Percentiles rank a stretch among this genome's conserved stretches.
These are phyloP conservation scores for Mimosa bimucronata DNA, from an alignment of 306 rosid species.

Conservation along the genomic window DNA sequence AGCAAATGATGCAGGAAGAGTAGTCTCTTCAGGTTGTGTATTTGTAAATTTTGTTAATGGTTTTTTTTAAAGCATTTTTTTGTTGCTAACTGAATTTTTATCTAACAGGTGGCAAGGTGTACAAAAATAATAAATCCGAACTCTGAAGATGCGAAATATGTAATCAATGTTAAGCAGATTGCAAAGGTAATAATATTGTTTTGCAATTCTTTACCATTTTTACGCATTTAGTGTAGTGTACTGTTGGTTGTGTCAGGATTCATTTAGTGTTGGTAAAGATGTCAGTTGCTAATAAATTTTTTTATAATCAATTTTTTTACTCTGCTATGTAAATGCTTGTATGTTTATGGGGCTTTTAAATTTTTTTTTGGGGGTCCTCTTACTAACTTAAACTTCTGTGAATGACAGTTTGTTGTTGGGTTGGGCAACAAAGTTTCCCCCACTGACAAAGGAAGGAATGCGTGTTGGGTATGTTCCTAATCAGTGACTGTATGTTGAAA, in stretches of 20 bases:
- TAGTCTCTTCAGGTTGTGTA: slow-evolving; percentile 78
- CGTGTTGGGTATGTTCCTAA: slow-evolving; percentile 90
- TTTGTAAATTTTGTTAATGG: slow-evolving; percentile 11
- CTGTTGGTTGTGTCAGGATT: slow-evolving; percentile 6
- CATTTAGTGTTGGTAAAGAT: slow-evolving; percentile 4
- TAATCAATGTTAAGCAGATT: slow-evolving; percentile 85
- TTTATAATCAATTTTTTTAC: neutral
- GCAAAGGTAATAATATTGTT: slow-evolving; percentile 62
- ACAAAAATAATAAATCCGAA: slow-evolving; percentile 90
- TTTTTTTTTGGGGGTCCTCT: neutral
- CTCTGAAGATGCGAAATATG: slow-evolving; percentile 91
- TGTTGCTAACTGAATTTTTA: slow-evolving; percentile 32
- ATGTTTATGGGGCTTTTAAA: slow-evolving; percentile 20
- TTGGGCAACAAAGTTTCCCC: slow-evolving; percentile 93
- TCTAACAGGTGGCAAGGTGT: slow-evolving; percentile 80
- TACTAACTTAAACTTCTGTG: slow-evolving; percentile 2
- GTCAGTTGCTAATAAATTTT: neutral
- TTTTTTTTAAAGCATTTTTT: neutral
- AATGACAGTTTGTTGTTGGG: slow-evolving; percentile 81
- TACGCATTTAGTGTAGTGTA: neutral
- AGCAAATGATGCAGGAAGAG: slow-evolving; percentile 98
- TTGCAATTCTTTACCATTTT: neutral
- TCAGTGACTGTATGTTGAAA: too few species aligned
- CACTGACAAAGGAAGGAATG: slow-evolving; percentile 97
- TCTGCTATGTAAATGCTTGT: slow-evolving; percentile 15